Conservation (phyloP, 305 asterid species). For the Fraxinus ornus region DNA sequence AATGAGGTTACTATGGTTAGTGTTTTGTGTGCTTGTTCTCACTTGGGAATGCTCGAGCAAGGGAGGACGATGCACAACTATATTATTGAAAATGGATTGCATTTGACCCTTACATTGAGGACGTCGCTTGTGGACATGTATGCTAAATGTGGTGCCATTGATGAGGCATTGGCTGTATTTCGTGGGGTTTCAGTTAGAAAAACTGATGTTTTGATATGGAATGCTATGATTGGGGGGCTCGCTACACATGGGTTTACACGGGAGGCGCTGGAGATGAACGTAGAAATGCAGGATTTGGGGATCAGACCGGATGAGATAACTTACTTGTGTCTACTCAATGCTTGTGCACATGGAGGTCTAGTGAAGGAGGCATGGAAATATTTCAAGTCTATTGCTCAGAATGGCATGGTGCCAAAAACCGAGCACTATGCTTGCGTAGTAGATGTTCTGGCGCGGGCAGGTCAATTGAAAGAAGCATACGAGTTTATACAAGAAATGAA, state of each 20-base stretch:
- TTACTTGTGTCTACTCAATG: conserved; percentile 61
- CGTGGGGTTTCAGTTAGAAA: conserved; percentile 33
- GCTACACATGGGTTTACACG: conserved; percentile 63
- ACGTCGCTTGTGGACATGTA: conserved; percentile 87
- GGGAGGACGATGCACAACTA: conserved; percentile 60
- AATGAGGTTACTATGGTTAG: conserved; percentile 91
- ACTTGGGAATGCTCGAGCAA: conserved; percentile 76
- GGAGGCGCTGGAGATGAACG: conserved; percentile 46
- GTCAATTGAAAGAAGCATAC: conserved; percentile 56
- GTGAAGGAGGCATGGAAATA: conserved; percentile 62
- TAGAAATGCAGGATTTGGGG: conserved; percentile 40
- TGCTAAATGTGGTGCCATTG: conserved; percentile 79
- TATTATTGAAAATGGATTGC: conserved; percentile 47
- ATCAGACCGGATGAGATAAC: conserved; percentile 75
- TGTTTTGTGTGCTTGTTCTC: conserved; percentile 70
- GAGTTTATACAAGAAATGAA: conserved; percentile 46
- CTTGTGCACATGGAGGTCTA: conserved; percentile 85
- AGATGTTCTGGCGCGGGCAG: conserved; percentile 84
- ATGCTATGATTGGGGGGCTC: conserved; percentile 75
- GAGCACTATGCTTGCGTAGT: conserved; percentile 88
- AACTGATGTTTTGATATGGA: conserved; percentile 70
- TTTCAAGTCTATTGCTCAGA: conserved; percentile 40
- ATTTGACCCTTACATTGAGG: conserved; percentile 48
- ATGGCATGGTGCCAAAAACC: conserved; percentile 56
- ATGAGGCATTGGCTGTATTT: conserved; percentile 60